Evolutionary conservation across 805 yeast species (phyloP).

Genomic region (Jamesozyma gamospora): DNA sequence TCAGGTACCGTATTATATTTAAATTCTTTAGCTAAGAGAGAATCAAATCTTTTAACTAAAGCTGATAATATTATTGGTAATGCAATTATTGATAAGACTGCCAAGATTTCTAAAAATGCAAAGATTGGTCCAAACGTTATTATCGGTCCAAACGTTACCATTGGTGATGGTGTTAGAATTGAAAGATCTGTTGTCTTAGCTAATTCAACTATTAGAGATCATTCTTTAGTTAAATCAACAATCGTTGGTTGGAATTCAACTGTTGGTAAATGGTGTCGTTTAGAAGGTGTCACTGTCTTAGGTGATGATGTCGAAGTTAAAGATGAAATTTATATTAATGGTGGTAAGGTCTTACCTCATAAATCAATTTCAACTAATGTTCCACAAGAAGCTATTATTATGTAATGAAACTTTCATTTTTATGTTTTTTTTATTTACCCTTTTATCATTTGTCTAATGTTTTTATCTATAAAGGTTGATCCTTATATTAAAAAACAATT

Average conservation of each 20-base stretch:
- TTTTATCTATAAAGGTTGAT: neutral
- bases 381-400: slow-evolving; percentile 95
- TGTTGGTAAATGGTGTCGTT: slow-evolving; percentile 98
- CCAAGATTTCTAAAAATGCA: slow-evolving; percentile 83
- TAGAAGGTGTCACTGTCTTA: slow-evolving; percentile 92
- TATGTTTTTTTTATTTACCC: slow-evolving; percentile 1
- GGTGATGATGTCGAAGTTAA: slow-evolving; percentile 99
- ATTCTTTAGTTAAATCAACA: slow-evolving; percentile 95
- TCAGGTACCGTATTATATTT: slow-evolving; percentile 92
- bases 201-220: slow-evolving; percentile 88
- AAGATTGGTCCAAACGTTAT: slow-evolving; percentile 98
- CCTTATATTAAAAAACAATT: neutral
- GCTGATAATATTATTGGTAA: slow-evolving; percentile 77
- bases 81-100: slow-evolving; percentile 90
- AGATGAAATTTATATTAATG: slow-evolving; percentile 97
- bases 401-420: slow-evolving; percentile 42
- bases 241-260: slow-evolving; percentile 99
- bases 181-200: slow-evolving; percentile 88
- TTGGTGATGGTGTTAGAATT: slow-evolving; percentile 98
- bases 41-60: slow-evolving; percentile 56
- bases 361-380: slow-evolving; percentile 92
- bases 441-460: neutral
- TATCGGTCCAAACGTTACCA: slow-evolving; percentile 89
- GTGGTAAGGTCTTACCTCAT: slow-evolving; percentile 98
- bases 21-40: slow-evolving; percentile 73